Percentiles rank a stretch among this genome's conserved stretches.
Evolutionary conservation across 2,329 filamentous ascomycete genomes (phyloP).

Genomic region (Aureobasidium sp.): DNA sequence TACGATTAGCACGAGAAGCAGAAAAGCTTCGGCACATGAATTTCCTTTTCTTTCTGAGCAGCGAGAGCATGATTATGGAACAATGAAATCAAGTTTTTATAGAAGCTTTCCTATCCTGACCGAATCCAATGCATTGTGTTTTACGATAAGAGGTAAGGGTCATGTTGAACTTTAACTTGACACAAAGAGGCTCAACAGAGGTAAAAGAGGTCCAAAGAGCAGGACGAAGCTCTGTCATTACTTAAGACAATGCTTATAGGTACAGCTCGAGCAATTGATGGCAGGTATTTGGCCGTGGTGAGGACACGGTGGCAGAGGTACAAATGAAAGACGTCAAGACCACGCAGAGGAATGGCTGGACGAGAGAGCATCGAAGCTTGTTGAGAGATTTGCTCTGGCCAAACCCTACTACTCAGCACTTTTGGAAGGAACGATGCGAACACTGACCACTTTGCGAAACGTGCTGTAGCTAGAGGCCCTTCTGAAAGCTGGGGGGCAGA

Average conservation of each 20-base stretch:
- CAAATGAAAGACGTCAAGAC: slow-evolving; percentile 7
- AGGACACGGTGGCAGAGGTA: not conserved
- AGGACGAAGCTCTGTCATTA: not conserved
- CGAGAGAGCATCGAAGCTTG: not conserved
- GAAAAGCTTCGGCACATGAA: not conserved
- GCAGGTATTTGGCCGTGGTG: not conserved
- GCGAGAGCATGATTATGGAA: not conserved
- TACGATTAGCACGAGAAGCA: not conserved
- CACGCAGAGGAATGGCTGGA: not conserved
- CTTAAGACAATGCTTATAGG: not conserved
- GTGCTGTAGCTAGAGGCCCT: not conserved
- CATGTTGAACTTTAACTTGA: not conserved
- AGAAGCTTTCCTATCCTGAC: not conserved
- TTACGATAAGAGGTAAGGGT: not conserved
- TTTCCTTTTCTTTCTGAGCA: not conserved
- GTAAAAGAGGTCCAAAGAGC: not conserved
- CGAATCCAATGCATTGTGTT: not conserved
- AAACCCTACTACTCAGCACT: not conserved
- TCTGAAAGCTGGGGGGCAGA: not conserved
- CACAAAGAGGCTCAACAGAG: not conserved
- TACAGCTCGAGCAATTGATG: not conserved
- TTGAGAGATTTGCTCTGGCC: not conserved
- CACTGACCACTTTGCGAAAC: not conserved
- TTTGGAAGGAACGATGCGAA: not conserved
- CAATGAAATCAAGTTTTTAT: not conserved